A percentile compares a stretch with the other conserved stretches of the same genome.
phyloP scores from a whole-genome alignment of 108 stramenopile genomes.

The Parietichytrium sp. region DNA sequence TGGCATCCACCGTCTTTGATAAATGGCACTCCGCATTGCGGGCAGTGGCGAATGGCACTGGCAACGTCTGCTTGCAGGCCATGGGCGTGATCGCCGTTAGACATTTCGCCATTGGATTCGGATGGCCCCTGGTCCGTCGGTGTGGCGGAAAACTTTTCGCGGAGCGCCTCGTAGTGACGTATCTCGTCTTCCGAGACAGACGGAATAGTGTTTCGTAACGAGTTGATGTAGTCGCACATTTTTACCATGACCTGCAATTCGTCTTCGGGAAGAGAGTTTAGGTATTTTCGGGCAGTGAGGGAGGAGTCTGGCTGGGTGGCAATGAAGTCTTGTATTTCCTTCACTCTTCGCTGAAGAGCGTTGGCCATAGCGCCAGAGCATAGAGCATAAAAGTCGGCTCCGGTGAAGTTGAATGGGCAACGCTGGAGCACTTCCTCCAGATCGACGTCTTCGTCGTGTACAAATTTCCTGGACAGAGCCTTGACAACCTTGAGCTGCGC shows the following conservation, averaged over 20 bases:
- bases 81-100: too few species aligned
- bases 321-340: constrained; percentile 22
- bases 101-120: too few species aligned
- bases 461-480: constrained; percentile 90
- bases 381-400: constrained; percentile 94
- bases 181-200: constrained; percentile 38
- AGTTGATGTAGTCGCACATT: constrained; percentile 11
- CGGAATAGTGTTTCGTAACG: not conserved
- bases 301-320: not conserved
- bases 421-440: constrained; percentile 76
- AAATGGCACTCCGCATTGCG: not conserved
- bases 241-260: constrained; percentile 33
- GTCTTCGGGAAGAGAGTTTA: not conserved
- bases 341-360: not conserved
- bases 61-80: too few species aligned
- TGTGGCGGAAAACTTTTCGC: constrained; percentile 6
- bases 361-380: constrained; percentile 54
- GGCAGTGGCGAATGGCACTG: not conserved
- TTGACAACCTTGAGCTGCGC: constrained; percentile 90
- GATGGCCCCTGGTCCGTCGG: not conserved
- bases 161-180: constrained; percentile 16
- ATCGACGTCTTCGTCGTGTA: constrained; percentile 73
- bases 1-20: constrained; percentile 32
- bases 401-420: constrained; percentile 83
- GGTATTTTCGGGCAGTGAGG: constrained; percentile 25